Evolutionary conservation across 106 monocot species (phyloP).

Genomic region (Allium fistulosum): DNA sequence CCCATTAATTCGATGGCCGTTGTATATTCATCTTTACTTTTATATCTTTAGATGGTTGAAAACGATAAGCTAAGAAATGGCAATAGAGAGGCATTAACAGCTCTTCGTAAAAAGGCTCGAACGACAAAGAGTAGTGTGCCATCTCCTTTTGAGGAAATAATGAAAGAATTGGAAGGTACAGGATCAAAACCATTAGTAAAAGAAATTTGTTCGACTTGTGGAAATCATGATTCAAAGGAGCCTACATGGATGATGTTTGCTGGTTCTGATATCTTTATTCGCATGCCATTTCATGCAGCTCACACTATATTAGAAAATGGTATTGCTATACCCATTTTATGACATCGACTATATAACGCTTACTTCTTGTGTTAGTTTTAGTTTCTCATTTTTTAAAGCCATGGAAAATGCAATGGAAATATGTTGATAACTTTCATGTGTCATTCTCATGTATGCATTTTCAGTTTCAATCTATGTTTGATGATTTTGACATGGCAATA

Average conservation of each 20-base stretch:
- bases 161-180: slow-evolving; percentile 58
- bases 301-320: slow-evolving; percentile 81
- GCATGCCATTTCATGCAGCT: slow-evolving; percentile 83
- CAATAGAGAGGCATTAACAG: slow-evolving; percentile 84
- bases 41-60: slow-evolving; percentile 58
- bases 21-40: slow-evolving; percentile 1
- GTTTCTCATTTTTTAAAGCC: too few species aligned
- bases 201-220: slow-evolving; percentile 90
- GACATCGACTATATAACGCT: background rate
- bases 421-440: too few species aligned
- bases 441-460: too few species aligned
- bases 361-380: too few species aligned
- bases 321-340: slow-evolving; percentile 8
- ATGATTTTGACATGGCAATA: too few species aligned
- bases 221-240: slow-evolving; percentile 65
- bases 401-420: too few species aligned
- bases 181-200: slow-evolving; percentile 47
- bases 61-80: slow-evolving; percentile 78
- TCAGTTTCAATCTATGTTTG: too few species aligned
- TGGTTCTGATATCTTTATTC: slow-evolving; percentile 77
- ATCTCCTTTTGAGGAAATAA: slow-evolving; percentile 75
- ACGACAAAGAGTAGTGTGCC: slow-evolving; percentile 85
- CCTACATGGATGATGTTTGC: slow-evolving; percentile 87
- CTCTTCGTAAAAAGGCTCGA: slow-evolving; percentile 78
- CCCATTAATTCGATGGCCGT: background rate